These are phyloP conservation scores for Nowakowskiella sp. DNA, from an alignment of 192 early-diverging fungal species.

Conservation along the genomic window DNA sequence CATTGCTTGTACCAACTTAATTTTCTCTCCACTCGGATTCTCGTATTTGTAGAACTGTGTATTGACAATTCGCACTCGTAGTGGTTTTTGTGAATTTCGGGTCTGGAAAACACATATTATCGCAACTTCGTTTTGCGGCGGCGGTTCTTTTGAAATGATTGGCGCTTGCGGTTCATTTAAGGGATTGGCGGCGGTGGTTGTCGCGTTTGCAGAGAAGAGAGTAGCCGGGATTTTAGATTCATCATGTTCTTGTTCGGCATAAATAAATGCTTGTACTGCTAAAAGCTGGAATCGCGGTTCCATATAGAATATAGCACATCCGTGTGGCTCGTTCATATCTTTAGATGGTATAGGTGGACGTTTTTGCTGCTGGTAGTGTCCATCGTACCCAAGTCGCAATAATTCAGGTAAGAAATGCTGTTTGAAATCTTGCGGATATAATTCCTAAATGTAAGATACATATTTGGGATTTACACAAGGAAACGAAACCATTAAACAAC, in stretches of 20 bases:
- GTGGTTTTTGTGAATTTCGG: constrained; percentile 1
- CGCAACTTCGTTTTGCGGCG: too few relatives aligned
- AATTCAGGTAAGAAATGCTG: constrained; percentile 31
- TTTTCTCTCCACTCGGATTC: constrained; percentile 32
- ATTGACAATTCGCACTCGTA: constrained; percentile 35
- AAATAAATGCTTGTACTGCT: constrained; percentile 30
- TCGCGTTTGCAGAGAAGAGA: constrained; percentile 13
- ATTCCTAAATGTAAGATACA: constrained; percentile 15
- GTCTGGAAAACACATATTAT: constrained; percentile 25
- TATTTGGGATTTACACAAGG: constrained; percentile 9
- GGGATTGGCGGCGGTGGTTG: constrained; percentile 31
- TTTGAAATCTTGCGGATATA: constrained; percentile 33
- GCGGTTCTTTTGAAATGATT: too few relatives aligned
- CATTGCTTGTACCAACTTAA: constrained; percentile 38
- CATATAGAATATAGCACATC: constrained; percentile 41
- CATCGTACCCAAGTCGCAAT: constrained; percentile 36
- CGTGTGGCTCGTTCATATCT: constrained; percentile 36
- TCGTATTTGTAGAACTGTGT: constrained; percentile 47
- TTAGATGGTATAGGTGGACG: too few relatives aligned
- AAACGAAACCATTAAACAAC: constrained; percentile 5
- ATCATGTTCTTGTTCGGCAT: constrained; percentile 21
- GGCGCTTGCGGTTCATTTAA: too few relatives aligned
- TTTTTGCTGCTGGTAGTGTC: constrained; percentile 37
- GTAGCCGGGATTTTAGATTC: neutral
- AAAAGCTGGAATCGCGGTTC: constrained; percentile 19